phyloP scores from a whole-genome alignment of 129 eudicot species.

The Cynara cardunculus region DNA sequence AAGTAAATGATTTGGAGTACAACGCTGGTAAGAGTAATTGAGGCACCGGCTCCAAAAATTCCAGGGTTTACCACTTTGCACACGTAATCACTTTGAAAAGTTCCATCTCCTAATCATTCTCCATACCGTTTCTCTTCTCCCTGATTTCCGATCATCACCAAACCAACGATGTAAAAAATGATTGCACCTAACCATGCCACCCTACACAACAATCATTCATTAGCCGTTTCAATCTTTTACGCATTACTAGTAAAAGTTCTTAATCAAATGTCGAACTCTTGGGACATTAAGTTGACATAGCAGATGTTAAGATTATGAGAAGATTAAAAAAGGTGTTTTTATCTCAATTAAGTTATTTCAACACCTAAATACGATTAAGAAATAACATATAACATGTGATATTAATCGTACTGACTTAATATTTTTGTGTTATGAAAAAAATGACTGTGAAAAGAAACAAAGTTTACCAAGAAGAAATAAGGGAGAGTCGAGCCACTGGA shows the following conservation, averaged over 20 bases:
- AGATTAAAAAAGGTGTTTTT: too few species aligned
- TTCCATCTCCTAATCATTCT: too few species aligned
- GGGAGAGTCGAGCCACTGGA: constrained; percentile 4
- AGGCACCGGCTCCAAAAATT: constrained; percentile 14
- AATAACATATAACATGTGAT: too few species aligned
- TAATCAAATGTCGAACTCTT: neutral
- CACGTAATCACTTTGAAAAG: too few species aligned
- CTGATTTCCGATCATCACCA: constrained; percentile 12
- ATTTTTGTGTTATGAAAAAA: neutral
- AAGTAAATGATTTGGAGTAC: neutral
- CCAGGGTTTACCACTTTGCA: constrained; percentile 6
- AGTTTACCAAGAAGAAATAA: constrained; percentile 20
- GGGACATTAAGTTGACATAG: too few species aligned
- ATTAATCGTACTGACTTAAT: too few species aligned
- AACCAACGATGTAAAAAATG: constrained; percentile 3
- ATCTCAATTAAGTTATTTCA: neutral
- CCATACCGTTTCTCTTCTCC: neutral
- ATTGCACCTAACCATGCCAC: constrained; percentile 17
- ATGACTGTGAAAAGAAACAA: neutral
- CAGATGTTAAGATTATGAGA: too few species aligned
- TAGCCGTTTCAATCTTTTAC: neutral
- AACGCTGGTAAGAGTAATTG: neutral
- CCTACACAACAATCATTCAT: neutral
- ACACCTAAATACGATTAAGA: neutral
- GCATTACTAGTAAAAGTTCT: too few species aligned